A percentile compares a stretch with the other conserved stretches of the same genome.
These are phyloP conservation scores for Diplocarpon rosae DNA, from an alignment of 2,329 filamentous ascomycete genomes.

Conservation along the genomic window DNA sequence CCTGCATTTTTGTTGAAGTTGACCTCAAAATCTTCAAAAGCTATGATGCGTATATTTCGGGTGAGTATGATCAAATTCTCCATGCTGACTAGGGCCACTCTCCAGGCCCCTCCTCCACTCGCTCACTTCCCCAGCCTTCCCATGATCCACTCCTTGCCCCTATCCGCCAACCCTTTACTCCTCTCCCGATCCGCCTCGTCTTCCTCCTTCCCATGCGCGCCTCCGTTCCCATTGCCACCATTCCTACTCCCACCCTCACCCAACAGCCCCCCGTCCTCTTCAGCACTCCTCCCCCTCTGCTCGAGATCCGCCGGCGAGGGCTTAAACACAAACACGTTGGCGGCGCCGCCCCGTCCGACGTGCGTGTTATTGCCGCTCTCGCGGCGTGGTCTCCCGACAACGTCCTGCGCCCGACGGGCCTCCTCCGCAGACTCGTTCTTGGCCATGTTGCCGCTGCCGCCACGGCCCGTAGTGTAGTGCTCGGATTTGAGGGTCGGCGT, in stretches of 20 bases:
- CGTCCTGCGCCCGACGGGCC: slow-evolving; percentile 74
- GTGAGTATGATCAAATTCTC: no score
- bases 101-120: background rate
- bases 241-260: slow-evolving; percentile 15
- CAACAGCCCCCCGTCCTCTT: slow-evolving; percentile 19
- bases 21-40: no score
- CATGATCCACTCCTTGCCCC: slow-evolving; percentile 40
- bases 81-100: no score
- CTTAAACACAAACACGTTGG: slow-evolving; percentile 52
- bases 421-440: slow-evolving; percentile 58
- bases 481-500: slow-evolving; percentile 75
- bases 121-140: slow-evolving; percentile 27
- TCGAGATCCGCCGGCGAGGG: slow-evolving; percentile 28
- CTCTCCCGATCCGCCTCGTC: slow-evolving; percentile 1
- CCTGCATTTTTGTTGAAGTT: no score
- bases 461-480: slow-evolving; percentile 82
- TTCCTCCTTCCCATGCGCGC: background rate
- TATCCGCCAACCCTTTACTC: slow-evolving; percentile 36
- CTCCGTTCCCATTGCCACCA: background rate
- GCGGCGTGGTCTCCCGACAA: slow-evolving; percentile 49
- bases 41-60: no score
- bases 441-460: slow-evolving; percentile 82
- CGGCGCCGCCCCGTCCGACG: slow-evolving; percentile 64
- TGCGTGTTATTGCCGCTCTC: slow-evolving; percentile 49
- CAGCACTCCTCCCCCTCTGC: slow-evolving; percentile 19